Conservation (phyloP, 768 basidiomycete genomes). For the Suillus cothurnatus region DNA sequence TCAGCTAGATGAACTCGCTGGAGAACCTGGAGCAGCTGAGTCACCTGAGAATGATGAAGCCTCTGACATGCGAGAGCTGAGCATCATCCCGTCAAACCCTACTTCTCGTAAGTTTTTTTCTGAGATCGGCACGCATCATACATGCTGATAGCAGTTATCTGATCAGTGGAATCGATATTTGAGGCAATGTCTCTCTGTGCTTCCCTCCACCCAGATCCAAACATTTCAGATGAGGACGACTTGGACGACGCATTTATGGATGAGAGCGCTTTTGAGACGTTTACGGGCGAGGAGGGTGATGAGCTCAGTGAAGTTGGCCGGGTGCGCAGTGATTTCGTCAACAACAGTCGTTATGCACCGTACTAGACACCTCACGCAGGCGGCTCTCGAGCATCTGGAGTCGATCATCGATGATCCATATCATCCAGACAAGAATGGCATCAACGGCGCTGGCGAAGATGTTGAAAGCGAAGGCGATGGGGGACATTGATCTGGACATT, state of each 20-base stretch:
- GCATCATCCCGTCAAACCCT: slow-evolving; percentile 64
- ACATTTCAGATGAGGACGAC: slow-evolving; percentile 43
- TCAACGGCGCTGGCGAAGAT: slow-evolving; percentile 20
- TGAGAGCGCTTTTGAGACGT: slow-evolving; percentile 46
- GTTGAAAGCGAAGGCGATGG: slow-evolving; percentile 15
- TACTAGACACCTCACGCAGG: slow-evolving; percentile 77
- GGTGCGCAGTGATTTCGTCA: slow-evolving; percentile 90
- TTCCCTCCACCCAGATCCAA: slow-evolving; percentile 77
- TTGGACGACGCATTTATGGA: slow-evolving; percentile 61
- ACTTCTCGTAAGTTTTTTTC: slow-evolving; percentile 57
- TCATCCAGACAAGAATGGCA: slow-evolving; percentile 11
- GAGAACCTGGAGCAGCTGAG: slow-evolving; percentile 38
- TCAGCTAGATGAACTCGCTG: slow-evolving; percentile 79
- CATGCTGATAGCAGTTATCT: slow-evolving; percentile 7
- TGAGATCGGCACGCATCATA: neutral
- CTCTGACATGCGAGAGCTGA: slow-evolving; percentile 76
- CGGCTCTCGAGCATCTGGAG: slow-evolving; percentile 80
- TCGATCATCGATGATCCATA: slow-evolving; percentile 71
- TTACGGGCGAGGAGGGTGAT: slow-evolving; percentile 58
- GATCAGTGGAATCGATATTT: slow-evolving; percentile 79
- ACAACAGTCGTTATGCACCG: slow-evolving; percentile 76
- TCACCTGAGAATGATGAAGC: slow-evolving; percentile 39
- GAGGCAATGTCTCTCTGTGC: slow-evolving; percentile 86
- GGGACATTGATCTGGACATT: neutral
- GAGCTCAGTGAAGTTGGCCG: slow-evolving; percentile 88